Base-by-base conservation (phyloP, 192 early-diverging fungal genomes). In the Coemansia sp. region DNA sequence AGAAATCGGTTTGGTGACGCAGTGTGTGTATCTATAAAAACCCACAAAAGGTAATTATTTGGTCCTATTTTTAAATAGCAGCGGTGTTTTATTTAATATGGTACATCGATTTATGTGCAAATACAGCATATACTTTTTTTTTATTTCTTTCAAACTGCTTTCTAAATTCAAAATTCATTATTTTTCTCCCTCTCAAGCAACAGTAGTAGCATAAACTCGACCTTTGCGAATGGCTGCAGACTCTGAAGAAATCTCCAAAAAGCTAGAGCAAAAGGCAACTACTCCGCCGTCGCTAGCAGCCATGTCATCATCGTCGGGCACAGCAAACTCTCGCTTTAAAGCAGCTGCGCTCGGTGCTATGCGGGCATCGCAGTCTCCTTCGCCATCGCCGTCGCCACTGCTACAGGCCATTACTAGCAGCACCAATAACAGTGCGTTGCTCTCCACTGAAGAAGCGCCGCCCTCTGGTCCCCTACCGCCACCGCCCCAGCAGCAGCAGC, bases 321-420 rank as follows among this genome's bases (percentile, higher is more conserved):
- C 67, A 5, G 53, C 64, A 8, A 66, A 71, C 11, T 66, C 74
- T 22, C 79, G 79, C 22, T 81, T 81, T 61, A 74, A 74, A 53
- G 60, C 54, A 36, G 67, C 43, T 0, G 78, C 78, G 4, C 43
- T 68, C 15, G 68, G 68, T 17, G 74, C 79, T 11, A 65, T 76
- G 66, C 55, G 56, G 39, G 14, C 36, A 1, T 73, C 76, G 3
- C 43, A 74, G 62, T 63, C 61, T 3, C 61, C 18, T 7, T 63
- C 61, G 20, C 55, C 55, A 8, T 22, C 28, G 12, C 37, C 59
- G 20, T 38, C 59, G n/a, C 55, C 55, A 33, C 28, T 34, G 32
- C 28, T 28, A 15, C 34, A 28, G 28, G 55, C 55, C 17, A 57
- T 9, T 11, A 56, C n/a, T 8, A 28, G 54, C 54, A 56, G 28